Evolutionary conservation across 2,329 filamentous ascomycete genomes (phyloP), one percentile per base, ranked within the genome.

Genomic region (Sordariomycetes sp.): DNA sequence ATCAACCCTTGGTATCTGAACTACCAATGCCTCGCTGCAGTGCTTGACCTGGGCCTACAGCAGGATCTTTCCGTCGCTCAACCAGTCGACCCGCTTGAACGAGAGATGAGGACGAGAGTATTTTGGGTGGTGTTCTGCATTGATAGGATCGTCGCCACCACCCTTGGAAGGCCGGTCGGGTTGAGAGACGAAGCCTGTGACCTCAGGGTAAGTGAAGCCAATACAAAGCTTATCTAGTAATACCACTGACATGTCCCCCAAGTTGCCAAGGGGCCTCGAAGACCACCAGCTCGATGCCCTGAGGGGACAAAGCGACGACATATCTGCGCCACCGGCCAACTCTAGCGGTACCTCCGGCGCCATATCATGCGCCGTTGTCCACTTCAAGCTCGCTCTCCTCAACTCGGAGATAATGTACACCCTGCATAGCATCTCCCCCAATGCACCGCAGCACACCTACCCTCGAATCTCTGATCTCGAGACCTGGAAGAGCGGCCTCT

Each of bases 371-470:
- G 72, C 77, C 0, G 71, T 80, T 8, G 78, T 80, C 54, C 64
- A 81, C 0, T 80, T 81, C 63, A 71, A 66, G 54, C 69, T 77
- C 0, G 69, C 75, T 0, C 74, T 71, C 20, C 67, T 81, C 6
- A 82, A 80, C 59, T 81, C 79, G 0, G 79, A 82, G 62, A 80
- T 81, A n/a, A 81, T 81, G 65, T 81, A 80, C 54, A 70, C 81
- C 2, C 74, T 78, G 40, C 79, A 81, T 58, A 80, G 78, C 57
- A 73, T 81, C 57, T 72, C 73, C n/a, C 70, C 74, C 25, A 70
- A 73, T 4, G 68, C 71, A 0, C 78, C 78, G 0, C 65, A 66
- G 7, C 81, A 80, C 57, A 75, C 78, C 0, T 79, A 76, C 46
- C 78, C 78, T 0, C 67, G 71, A 1, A 67, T 79, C 1, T 67